Evolutionary conservation across 202 grass and related monocot genomes (phyloP), one percentile per base, ranked within the genome.

Genomic region (Schoenoplectus tabernaemontani): DNA sequence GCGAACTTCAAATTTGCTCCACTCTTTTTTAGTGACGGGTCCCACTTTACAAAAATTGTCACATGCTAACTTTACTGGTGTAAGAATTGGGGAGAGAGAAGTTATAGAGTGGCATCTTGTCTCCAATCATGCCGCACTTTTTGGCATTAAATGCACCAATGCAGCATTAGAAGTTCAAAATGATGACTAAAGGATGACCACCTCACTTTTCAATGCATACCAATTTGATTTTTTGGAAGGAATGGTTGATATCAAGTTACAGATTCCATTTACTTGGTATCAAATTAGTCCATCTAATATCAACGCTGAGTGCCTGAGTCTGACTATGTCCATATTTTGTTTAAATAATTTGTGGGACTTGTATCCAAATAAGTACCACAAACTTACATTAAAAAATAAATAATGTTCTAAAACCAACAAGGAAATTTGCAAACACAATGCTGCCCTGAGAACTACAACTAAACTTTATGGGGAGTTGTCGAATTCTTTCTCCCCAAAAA

Each of bases 71-170:
- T 54, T 44, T 90, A 57, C 79, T 84, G 17, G 81, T 85, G 78
- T 91, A 97, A 39, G 81, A 32, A 23, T 86, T 87, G 16, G 93
- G 90, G 59, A 93, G 83, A 28, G 54, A 84, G 79, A 93, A 89
- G 23, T 83, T 61, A 1, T 83, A 91, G 38, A 97, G 60, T 1
- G 41, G 10, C 81, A 91, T 81, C 43, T 80, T 88, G 61, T 76
- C 83, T 71, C 51, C 46, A 63, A 89, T 88, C 93, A 89, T 97
- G 12, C 68, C 56, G n/a, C 90, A 0, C 86, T 81, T 8, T 85
- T 91, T 0, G 88, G 93, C 90, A 97, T 97, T 9, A 89, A 53
- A 72, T 97, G 87, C n/a, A n/a, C 93, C 93, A 97, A 81, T 91
- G 90, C 7, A 97, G 78, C 62, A 93, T 69, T 34, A 93, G 28